Percentiles rank a stretch among this genome's conserved stretches.
Conservation (phyloP, 2,329 filamentous ascomycete genomes). For the Epicoccum nigrum region DNA sequence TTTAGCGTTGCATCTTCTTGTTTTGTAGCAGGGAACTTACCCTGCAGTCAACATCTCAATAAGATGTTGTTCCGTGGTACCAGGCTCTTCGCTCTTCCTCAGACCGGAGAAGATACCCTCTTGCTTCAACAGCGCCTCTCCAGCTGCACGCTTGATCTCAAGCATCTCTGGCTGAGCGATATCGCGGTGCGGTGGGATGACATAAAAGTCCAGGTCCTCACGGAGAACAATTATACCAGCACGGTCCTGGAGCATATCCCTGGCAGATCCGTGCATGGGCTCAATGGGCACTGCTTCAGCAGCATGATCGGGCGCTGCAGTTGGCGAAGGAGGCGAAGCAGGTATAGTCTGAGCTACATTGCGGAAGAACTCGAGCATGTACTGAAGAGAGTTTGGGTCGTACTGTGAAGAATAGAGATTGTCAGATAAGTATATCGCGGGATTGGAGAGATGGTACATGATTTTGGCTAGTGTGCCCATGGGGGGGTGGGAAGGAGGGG, state of each 20-base stretch:
- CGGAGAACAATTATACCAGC: constrained; percentile 96
- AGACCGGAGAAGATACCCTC: constrained; percentile 95
- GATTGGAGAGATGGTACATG: constrained; percentile 51
- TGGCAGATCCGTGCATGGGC: constrained; percentile 70
- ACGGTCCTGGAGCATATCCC: constrained; percentile 82
- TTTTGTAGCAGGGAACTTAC: constrained; percentile 59
- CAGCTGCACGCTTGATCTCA: constrained; percentile 91
- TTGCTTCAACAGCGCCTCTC: constrained; percentile 82
- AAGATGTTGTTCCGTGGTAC: constrained; percentile 95
- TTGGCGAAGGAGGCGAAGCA: constrained; percentile 69
- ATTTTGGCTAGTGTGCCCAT: constrained; percentile 48
- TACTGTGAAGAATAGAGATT: constrained; percentile 71
- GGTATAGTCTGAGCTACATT: constrained; percentile 96
- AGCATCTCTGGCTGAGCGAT: constrained; percentile 92
- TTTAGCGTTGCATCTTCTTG: constrained; percentile 2
- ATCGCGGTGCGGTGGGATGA: constrained; percentile 83
- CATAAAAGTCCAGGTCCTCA: constrained; percentile 97
- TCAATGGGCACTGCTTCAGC: constrained; percentile 70
- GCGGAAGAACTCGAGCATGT: constrained; percentile 99
- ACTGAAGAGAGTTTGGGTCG: constrained; percentile 92
- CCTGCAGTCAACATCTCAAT: constrained; percentile 99
- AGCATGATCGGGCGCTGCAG: constrained; percentile 50
- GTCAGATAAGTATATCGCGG: constrained; percentile 62
- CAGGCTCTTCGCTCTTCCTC: constrained; percentile 92
- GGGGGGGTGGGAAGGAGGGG: constrained; percentile 39